phyloP scores from a whole-genome alignment of 495 filamentous ascomycete genomes.

The Daldinia grandis region DNA sequence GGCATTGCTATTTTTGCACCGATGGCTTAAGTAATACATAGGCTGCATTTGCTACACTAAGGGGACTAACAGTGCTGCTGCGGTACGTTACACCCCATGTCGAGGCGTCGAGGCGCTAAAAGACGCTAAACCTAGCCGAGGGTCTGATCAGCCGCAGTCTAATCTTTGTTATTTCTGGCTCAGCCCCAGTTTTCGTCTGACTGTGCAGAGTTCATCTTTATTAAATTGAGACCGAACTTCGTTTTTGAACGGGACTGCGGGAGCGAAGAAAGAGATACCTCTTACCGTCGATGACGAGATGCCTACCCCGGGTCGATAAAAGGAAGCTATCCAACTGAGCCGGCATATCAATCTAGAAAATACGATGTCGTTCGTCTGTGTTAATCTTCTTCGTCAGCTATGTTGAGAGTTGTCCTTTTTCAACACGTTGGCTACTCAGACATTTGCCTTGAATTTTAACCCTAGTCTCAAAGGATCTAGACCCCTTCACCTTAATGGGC shows the following conservation, averaged over 20 bases:
- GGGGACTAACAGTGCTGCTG: neutral
- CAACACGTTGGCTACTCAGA: neutral
- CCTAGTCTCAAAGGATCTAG: slow-evolving; percentile 39
- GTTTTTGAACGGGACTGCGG: neutral
- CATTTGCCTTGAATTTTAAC: slow-evolving; percentile 5
- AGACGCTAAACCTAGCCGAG: slow-evolving; percentile 19
- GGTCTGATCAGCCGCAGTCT: slow-evolving; percentile 37
- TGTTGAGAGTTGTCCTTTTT: neutral
- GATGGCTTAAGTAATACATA: slow-evolving; percentile 23
- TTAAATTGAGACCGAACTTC: slow-evolving; percentile 20
- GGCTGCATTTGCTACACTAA: neutral
- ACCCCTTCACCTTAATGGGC: slow-evolving; percentile 32
- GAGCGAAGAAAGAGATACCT: neutral
- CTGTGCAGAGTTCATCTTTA: slow-evolving; percentile 22
- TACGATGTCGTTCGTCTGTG: neutral
- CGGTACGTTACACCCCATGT: slow-evolving; percentile 2
- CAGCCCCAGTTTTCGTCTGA: slow-evolving; percentile 34
- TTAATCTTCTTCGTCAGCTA: neutral
- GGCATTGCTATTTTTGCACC: slow-evolving; percentile 32
- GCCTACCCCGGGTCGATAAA: neutral
- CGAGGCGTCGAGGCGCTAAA: neutral
- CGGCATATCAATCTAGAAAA: neutral
- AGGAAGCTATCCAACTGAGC: neutral
- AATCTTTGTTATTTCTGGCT: slow-evolving; percentile 28
- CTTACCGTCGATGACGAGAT: neutral